A percentile compares a stretch with the other conserved stretches of the same genome.
Conservation (phyloP, 2,329 filamentous ascomycete genomes). For the Ophiostoma perfectum region DNA sequence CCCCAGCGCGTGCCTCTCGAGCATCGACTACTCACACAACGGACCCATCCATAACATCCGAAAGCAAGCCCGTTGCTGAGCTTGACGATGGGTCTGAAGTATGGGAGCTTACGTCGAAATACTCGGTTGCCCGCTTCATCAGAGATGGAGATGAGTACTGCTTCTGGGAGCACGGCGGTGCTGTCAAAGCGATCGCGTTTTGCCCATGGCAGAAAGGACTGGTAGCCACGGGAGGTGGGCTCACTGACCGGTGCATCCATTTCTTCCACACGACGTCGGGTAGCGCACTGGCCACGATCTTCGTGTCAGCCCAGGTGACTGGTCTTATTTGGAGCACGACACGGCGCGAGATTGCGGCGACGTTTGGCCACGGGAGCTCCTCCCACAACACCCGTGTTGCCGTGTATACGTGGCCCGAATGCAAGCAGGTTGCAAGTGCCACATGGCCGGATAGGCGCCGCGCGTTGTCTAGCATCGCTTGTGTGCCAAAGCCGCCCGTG, state of each 20-base stretch:
- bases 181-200: slow-evolving; percentile 94
- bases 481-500: slow-evolving; percentile 47
- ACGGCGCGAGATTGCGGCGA: slow-evolving; percentile 81
- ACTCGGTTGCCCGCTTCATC: background rate
- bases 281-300: slow-evolving; percentile 79
- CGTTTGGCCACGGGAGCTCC: slow-evolving; percentile 88
- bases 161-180: slow-evolving; percentile 73
- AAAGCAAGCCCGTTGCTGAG: background rate
- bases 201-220: slow-evolving; percentile 88
- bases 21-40: background rate
- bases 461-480: slow-evolving; percentile 82
- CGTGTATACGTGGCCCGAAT: slow-evolving; percentile 91
- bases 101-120: background rate
- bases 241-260: slow-evolving; percentile 90
- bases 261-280: slow-evolving; percentile 88
- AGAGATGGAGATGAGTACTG: slow-evolving; percentile 50
- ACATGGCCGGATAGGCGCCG: slow-evolving; percentile 65
- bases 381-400: slow-evolving; percentile 86
- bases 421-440: slow-evolving; percentile 76
- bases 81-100: background rate
- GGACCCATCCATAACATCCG: background rate
- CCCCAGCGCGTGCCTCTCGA: background rate
- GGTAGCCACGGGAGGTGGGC: slow-evolving; percentile 85
- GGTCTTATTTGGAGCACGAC: slow-evolving; percentile 85
- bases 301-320: slow-evolving; percentile 89